Base-by-base conservation (phyloP, 805 yeast species). In the Saccharomycopsis fermentans region DNA sequence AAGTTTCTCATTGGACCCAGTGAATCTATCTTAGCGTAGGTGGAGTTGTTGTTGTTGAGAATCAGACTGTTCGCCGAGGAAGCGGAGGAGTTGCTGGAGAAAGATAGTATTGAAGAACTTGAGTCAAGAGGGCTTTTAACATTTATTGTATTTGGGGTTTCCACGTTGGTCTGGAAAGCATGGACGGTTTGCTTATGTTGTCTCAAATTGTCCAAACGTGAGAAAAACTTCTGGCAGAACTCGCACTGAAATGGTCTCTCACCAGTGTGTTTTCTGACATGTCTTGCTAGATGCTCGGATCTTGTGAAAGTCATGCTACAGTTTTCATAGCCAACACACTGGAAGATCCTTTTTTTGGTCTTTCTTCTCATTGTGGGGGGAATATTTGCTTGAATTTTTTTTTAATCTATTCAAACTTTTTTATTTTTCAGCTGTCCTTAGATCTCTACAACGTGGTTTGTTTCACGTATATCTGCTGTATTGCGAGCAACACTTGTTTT, bases 111-210 rank as follows among this genome's bases (percentile, higher is more conserved):
- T 21, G 50, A 43, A 8, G 50, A 43, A 6, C 29, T 43, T 43
- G 53, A 50, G 6, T 19, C 53, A 50, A 50, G 53, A n/a, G 53
- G 21, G 16, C 16, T n/a, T 37, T 53, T 43, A 16, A 43, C 29
- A 24, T 43, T 43, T 24, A 43, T 43, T 6, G 4, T 43, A 9
- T 43, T 43, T 2, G 50, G 50, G 32, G 58, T 40, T 29, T 53
- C 29, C 24, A 52, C 55, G 48, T 56, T 51, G 21, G 55, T 55
- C 37, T 60, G 59, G 40, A 55, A 58, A 14, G 84, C 82, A 63
- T 86, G 90, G 6, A 86, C 90, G 0, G 97, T 87, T 67, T 90
- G 95, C 61, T 86, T 86, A 72, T 90, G 97, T 72, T 91, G 97
- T 61, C 96, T 78, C 62, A 91, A 76, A 69, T 91, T 91, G 71